Percentiles rank a stretch among this genome's conserved stretches.
Conservation (phyloP, 2,329 filamentous ascomycete genomes). For the Parafenestella ontariensis region DNA sequence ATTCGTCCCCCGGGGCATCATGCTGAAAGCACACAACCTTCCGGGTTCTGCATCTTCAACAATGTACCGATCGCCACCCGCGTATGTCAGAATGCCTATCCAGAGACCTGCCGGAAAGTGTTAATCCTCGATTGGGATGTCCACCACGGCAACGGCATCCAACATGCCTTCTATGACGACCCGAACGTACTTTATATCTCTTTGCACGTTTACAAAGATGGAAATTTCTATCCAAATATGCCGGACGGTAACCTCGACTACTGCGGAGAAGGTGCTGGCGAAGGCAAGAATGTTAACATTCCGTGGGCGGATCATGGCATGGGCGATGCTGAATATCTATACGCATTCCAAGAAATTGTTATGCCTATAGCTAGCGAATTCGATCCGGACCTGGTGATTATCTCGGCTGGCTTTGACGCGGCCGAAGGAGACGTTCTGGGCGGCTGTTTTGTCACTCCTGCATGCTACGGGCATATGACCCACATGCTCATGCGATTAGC, state of each 20-base stretch:
- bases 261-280: constrained; percentile 63
- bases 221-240: constrained; percentile 79
- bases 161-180: constrained; percentile 94
- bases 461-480: constrained; percentile 97
- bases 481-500: constrained; percentile 98
- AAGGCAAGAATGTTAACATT: constrained; percentile 72
- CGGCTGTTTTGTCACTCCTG: constrained; percentile 87
- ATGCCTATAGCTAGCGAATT: constrained; percentile 97
- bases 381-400: constrained; percentile 90
- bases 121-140: constrained; percentile 91
- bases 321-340: constrained; percentile 96
- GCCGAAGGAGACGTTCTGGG: constrained; percentile 92
- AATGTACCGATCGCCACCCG: constrained; percentile 94
- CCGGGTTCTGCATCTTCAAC: constrained; percentile 98
- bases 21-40: constrained; percentile 82
- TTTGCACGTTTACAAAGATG: constrained; percentile 84
- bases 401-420: constrained; percentile 95
- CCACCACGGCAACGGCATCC: constrained; percentile 86
- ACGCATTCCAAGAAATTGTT: constrained; percentile 92
- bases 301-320: constrained; percentile 76
- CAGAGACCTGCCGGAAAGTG: constrained; percentile 82
- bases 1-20: constrained; percentile 96
- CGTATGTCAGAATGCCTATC: constrained; percentile 83
- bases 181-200: constrained; percentile 97
- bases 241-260: constrained; percentile 66